phyloP scores from a whole-genome alignment of 163 green algal genomes.

The Chlamydomonas reinhardtii region DNA sequence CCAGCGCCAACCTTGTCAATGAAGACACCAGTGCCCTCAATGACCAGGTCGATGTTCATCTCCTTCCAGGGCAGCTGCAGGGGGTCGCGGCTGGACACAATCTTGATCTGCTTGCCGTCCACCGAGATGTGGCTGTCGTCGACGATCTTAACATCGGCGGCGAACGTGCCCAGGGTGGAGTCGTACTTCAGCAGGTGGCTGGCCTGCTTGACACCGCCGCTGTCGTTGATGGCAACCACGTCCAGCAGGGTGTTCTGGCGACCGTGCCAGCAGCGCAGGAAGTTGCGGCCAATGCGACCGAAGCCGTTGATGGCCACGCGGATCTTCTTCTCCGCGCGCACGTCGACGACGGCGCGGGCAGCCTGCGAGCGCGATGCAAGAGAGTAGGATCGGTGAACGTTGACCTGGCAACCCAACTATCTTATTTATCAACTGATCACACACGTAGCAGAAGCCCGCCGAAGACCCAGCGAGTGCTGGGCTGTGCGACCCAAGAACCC shows the following conservation, averaged over 20 bases:
- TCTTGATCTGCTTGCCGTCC: conserved; percentile 95
- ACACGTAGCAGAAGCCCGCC: neutral
- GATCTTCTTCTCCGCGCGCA: conserved; percentile 90
- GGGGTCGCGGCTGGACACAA: conserved; percentile 97
- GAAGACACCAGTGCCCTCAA: conserved; percentile 99
- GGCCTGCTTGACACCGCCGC: conserved; percentile 96
- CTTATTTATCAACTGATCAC: neutral
- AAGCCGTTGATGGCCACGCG: conserved; percentile 99
- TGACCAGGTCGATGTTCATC: conserved; percentile 94
- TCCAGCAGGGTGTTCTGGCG: conserved; percentile 85
- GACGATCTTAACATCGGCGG: conserved; percentile 94
- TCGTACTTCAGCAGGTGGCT: conserved; percentile 99
- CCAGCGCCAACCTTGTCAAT: conserved; percentile 90
- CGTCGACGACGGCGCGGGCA: conserved; percentile 39
- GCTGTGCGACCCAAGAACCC: too few species aligned
- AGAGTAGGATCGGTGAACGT: too few species aligned
- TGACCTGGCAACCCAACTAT: neutral
- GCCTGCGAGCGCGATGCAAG: conserved; percentile 9
- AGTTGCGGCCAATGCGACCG: conserved; percentile 98
- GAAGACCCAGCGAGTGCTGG: neutral
- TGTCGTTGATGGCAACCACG: conserved; percentile 95
- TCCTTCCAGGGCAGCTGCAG: conserved; percentile 93
- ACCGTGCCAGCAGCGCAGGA: conserved; percentile 93
- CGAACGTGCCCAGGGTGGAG: conserved; percentile 97
- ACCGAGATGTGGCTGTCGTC: conserved; percentile 93